phyloP scores from a whole-genome alignment of 2,329 filamentous ascomycete species.

The Alternaria solani region DNA sequence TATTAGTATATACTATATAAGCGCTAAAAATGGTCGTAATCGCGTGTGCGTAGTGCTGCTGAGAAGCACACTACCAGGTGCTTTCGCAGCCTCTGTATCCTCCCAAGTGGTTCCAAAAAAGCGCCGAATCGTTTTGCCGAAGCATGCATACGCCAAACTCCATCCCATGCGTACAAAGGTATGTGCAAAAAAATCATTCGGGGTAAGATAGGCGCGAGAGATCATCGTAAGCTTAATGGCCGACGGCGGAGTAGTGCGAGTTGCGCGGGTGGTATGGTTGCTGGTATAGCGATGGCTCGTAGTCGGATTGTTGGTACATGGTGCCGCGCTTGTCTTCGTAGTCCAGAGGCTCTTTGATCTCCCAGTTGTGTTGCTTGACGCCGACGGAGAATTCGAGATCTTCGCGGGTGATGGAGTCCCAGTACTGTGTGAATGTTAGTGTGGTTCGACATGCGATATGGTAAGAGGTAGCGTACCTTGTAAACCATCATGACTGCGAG shows the following conservation, averaged over 20 bases:
- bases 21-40: conserved; percentile 13
- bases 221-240: conserved; percentile 30
- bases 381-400: conserved; percentile 98
- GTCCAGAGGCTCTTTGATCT: conserved; percentile 85
- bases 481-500: conserved; percentile 99
- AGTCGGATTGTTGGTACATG: conserved; percentile 72
- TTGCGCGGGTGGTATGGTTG: conserved; percentile 42
- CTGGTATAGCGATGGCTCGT: conserved; percentile 59
- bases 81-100: background rate
- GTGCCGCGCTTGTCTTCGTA: conserved; percentile 83
- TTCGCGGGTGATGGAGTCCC: conserved; percentile 98
- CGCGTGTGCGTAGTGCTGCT: background rate
- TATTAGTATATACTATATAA: conserved; percentile 33
- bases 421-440: conserved; percentile 70
- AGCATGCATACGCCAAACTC: conserved; percentile 19
- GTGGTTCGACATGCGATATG: background rate
- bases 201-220: conserved; percentile 4
- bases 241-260: conserved; percentile 48
- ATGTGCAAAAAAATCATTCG: conserved; percentile 13
- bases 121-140: conserved; percentile 6
- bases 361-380: conserved; percentile 95
- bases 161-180: conserved; percentile 16
- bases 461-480: conserved; percentile 70
- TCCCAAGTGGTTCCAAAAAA: conserved; percentile 2
- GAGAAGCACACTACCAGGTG: background rate